Percentiles rank a stretch among this genome's conserved stretches.
Conservation (phyloP, 441 rosid genomes). For the Bocquillonia castaneifolia region DNA sequence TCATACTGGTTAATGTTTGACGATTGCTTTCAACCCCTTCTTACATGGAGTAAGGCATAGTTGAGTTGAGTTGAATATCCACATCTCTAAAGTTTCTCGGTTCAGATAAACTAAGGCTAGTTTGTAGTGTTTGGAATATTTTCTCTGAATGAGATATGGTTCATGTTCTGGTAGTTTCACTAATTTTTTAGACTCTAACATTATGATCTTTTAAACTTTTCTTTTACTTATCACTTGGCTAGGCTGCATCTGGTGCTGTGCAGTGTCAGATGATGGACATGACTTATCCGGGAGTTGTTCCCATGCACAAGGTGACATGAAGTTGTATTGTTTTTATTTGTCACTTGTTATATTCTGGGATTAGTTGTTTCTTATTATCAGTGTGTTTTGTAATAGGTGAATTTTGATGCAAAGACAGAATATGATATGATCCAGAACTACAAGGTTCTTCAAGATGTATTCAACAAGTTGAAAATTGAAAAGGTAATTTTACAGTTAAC, state of each 20-base stretch:
- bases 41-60: not conserved
- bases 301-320: conserved; percentile 81
- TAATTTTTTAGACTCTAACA: not conserved
- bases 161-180: not conserved
- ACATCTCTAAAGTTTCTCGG: not conserved
- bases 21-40: too few species aligned
- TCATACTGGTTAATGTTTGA: not conserved
- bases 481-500: conserved; percentile 44
- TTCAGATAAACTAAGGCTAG: not conserved
- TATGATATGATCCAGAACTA: conserved; percentile 96
- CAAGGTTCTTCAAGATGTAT: conserved; percentile 89
- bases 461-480: conserved; percentile 83
- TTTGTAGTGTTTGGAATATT: not conserved
- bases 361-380: conserved; percentile 13
- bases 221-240: conserved; percentile 15
- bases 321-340: conserved; percentile 3
- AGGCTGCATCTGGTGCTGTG: conserved; percentile 99
- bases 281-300: conserved; percentile 92
- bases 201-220: conserved; percentile 7
- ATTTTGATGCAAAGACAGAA: conserved; percentile 87
- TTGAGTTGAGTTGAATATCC: not conserved
- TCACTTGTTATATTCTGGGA: not conserved
- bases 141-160: not conserved
- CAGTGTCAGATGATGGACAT: conserved; percentile 97
- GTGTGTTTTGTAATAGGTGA: conserved; percentile 49